Evolutionary conservation across 495 filamentous ascomycete genomes (phyloP).

Genomic region (Podospora appendiculata): DNA sequence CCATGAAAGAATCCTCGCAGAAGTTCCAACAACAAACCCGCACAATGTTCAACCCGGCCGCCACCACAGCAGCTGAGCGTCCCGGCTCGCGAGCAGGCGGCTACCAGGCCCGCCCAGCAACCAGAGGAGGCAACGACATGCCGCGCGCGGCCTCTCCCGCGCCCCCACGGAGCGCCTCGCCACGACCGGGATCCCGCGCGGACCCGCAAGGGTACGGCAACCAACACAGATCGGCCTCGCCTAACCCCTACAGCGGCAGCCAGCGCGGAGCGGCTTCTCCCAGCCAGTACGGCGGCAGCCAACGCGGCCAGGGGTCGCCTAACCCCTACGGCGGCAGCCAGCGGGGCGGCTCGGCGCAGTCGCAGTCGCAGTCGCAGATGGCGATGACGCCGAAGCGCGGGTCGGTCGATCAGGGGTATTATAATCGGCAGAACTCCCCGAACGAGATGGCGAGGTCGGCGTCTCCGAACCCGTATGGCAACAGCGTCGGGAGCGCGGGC

Average conservation of each 20-base stretch:
- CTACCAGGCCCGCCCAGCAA: conserved; percentile 27
- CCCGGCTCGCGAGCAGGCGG: conserved; percentile 21
- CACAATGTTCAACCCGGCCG: conserved; percentile 52
- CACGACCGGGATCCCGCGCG: conserved; percentile 35
- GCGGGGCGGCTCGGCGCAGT: not conserved
- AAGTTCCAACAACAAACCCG: conserved; percentile 78
- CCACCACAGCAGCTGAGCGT: conserved; percentile 32
- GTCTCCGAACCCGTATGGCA: conserved; percentile 30
- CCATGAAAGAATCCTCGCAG: conserved; percentile 90
- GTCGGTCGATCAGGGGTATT: conserved; percentile 44
- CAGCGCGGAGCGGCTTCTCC: conserved; percentile 14
- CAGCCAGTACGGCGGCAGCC: conserved; percentile 26
- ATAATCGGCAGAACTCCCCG: conserved; percentile 48
- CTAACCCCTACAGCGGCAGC: conserved; percentile 42
- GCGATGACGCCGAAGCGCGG: conserved; percentile 40
- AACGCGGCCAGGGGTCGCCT: not conserved
- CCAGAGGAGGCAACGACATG: conserved; percentile 39
- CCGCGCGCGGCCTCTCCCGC: conserved; percentile 45
- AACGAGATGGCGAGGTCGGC: conserved; percentile 43
- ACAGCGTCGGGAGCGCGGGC: not conserved
- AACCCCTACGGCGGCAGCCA: conserved; percentile 7
- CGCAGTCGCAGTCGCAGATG: conserved; percentile 7
- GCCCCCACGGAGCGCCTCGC: conserved; percentile 42
- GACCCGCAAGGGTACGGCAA: conserved; percentile 11
- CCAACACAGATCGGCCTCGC: conserved; percentile 40